These are phyloP conservation scores for Platanthera guangdongensis DNA, from an alignment of 106 monocot genomes.

Conservation along the genomic window DNA sequence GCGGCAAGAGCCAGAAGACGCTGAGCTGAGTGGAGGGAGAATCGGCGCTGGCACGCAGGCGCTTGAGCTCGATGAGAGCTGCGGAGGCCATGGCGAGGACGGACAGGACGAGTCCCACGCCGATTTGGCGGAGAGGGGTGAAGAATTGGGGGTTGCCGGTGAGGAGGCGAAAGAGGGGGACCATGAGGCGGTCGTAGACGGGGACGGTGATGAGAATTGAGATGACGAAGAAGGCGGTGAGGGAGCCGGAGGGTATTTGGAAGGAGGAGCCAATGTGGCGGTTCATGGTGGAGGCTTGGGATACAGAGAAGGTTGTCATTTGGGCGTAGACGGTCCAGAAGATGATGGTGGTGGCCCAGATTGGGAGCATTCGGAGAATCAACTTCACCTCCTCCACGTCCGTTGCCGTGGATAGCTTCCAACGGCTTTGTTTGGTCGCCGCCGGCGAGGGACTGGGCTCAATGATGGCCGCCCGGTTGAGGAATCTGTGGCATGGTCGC, in stretches of 20 bases:
- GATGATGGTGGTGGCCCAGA: slow-evolving; percentile 45
- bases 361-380: slow-evolving; percentile 39
- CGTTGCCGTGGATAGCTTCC: slow-evolving; percentile 47
- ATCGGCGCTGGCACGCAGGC: slow-evolving; percentile 5
- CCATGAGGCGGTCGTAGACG: slow-evolving; percentile 26
- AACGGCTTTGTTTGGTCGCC: slow-evolving; percentile 1
- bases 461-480: no score
- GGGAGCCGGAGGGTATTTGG: slow-evolving; percentile 26
- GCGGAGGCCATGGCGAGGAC: slow-evolving; percentile 26
- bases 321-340: slow-evolving; percentile 38
- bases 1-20: slow-evolving; percentile 42
- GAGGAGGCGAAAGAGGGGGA: slow-evolving; percentile 23
- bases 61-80: slow-evolving; percentile 21
- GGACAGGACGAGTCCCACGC: slow-evolving; percentile 33
- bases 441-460: neutral
- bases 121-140: slow-evolving; percentile 32
- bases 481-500: no score
- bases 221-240: slow-evolving; percentile 33
- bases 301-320: slow-evolving; percentile 43
- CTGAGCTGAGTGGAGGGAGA: slow-evolving; percentile 1
- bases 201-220: slow-evolving; percentile 29
- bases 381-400: slow-evolving; percentile 59
- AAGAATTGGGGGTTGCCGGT: slow-evolving; percentile 31
- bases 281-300: slow-evolving; percentile 40
- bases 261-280: slow-evolving; percentile 14